Conservation (phyloP, 305 asterid species). For the Solanum hybrid region DNA sequence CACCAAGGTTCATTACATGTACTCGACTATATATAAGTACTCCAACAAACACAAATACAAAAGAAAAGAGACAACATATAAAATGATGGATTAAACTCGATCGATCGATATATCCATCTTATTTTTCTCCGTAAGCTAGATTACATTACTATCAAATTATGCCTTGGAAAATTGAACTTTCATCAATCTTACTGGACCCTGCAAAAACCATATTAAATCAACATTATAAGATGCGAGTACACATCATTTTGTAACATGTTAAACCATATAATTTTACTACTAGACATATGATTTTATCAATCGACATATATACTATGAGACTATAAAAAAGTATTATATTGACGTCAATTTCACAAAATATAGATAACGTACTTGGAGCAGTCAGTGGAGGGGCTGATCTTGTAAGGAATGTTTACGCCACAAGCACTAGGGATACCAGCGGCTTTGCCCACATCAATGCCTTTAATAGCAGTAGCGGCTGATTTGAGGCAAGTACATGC, state of each 20-base stretch:
- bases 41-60: too few relatives aligned
- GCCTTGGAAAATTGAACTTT: not conserved
- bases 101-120: not conserved
- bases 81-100: not conserved
- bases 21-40: too few relatives aligned
- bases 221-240: too few relatives aligned
- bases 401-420: not conserved
- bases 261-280: too few relatives aligned
- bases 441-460: not conserved
- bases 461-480: not conserved
- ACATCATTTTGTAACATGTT: too few relatives aligned
- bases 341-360: too few relatives aligned
- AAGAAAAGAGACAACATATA: too few relatives aligned
- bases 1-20: too few relatives aligned
- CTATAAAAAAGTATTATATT: too few relatives aligned
- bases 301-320: too few relatives aligned
- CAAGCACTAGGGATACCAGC: not conserved
- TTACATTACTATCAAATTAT: not conserved
- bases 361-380: not conserved
- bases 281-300: too few relatives aligned
- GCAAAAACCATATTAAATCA: not conserved
- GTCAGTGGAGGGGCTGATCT: constrained; percentile 2
- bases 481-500: not conserved
- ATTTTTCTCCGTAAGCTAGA: not conserved
- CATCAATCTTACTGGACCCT: not conserved